Evolutionary conservation across 345 rosid species (phyloP).

Genomic region (Corymbia maculata): DNA sequence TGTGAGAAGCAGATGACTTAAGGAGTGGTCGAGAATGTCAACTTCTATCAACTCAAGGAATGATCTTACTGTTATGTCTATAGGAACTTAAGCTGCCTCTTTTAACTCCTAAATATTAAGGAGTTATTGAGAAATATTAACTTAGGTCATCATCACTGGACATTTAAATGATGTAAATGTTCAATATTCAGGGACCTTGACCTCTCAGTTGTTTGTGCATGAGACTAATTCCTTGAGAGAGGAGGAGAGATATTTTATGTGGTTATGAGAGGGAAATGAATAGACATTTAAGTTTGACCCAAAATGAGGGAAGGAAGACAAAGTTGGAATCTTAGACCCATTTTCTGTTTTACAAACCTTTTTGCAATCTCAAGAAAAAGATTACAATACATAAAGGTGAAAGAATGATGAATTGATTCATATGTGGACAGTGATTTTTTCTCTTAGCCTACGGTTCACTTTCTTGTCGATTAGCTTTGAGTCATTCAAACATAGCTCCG

Average conservation of each 20-base stretch:
- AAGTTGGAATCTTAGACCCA: not conserved
- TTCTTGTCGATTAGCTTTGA: not conserved
- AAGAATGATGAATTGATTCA: not conserved
- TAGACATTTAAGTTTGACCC: not conserved
- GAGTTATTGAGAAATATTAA: not conserved
- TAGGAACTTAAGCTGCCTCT: not conserved
- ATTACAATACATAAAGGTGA: not conserved
- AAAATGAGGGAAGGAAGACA: not conserved
- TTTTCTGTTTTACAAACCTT: not conserved
- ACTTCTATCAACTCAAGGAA: not conserved
- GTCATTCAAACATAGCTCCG: not conserved
- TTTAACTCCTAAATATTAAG: not conserved
- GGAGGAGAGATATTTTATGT: not conserved
- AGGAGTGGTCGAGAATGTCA: not conserved
- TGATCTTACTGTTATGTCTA: not conserved
- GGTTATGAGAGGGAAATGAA: not conserved
- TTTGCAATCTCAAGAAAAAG: not conserved
- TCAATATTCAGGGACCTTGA: not conserved
- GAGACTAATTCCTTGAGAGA: not conserved
- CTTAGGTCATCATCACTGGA: not conserved
- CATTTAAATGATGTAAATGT: not conserved
- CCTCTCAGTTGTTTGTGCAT: not conserved
- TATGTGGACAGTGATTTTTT: not conserved
- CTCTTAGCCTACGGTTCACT: not conserved
- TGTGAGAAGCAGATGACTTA: not conserved